A percentile compares a stretch with the other conserved stretches of the same genome.
Conservation (phyloP, 2,329 filamentous ascomycete species). For the Malbranchea cinnamomea region DNA sequence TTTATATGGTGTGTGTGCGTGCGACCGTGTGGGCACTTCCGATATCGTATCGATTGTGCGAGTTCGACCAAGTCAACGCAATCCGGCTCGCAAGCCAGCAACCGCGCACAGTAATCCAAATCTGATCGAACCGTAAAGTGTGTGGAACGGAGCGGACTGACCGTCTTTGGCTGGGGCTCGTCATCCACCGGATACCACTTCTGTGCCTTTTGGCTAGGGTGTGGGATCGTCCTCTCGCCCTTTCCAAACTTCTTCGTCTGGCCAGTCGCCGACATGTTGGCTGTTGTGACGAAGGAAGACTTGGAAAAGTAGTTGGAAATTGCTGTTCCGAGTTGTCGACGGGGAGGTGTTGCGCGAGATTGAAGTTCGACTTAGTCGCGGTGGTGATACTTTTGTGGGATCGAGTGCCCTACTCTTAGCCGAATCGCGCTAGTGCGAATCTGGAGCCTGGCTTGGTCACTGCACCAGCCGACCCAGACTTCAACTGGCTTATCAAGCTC, state of each 20-base stretch:
- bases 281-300: constrained; percentile 26
- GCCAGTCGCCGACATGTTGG: constrained; percentile 41
- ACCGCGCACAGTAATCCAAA: not conserved
- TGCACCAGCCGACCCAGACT: constrained; percentile 4
- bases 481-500: too few relatives aligned
- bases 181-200: constrained; percentile 99
- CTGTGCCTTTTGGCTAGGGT: constrained; percentile 78
- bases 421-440: constrained; percentile 25
- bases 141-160: too few relatives aligned
- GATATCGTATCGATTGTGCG: not conserved
- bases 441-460: constrained; percentile 12
- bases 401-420: constrained; percentile 28
- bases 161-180: constrained; percentile 79
- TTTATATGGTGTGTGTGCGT: constrained; percentile 1
- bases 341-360: constrained; percentile 25
- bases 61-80: not conserved
- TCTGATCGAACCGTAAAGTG: not conserved
- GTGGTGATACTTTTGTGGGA: constrained; percentile 29
- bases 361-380: constrained; percentile 23
- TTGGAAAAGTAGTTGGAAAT: constrained; percentile 18
- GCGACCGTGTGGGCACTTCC: not conserved
- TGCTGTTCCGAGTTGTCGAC: constrained; percentile 26
- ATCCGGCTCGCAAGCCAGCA: not conserved
- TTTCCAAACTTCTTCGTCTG: constrained; percentile 95
- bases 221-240: constrained; percentile 82